Evolutionary conservation across 2,329 filamentous ascomycete genomes (phyloP), one percentile per base, ranked within the genome.

Genomic region (Pseudocercospora pini-densiflorae): DNA sequence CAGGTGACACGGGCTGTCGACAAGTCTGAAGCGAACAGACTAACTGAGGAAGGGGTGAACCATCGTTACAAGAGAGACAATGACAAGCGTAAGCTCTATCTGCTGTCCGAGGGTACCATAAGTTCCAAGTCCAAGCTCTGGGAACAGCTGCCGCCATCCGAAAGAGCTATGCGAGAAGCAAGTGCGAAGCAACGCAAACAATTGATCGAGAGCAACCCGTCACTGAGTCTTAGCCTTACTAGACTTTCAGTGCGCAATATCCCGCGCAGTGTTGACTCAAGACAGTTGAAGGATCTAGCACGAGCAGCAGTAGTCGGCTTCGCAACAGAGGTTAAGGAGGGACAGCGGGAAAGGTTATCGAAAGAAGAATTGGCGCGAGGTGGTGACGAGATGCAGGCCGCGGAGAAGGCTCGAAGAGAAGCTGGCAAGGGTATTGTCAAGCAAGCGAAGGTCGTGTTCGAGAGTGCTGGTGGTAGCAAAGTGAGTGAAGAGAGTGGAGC

Each of bases 381-480:
- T 59, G 91, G 91, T 10, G 89, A 92, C 33, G 89, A 91, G 58
- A 94, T 94, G 83, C 89, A 87, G 72, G 89, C 92, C 67, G 91
- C 92, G 2, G 95, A 99, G 76, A 88, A 87, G 58, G 85, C 89
- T 69, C 88, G 95, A 63, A 97, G 92, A 77, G 82, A 87, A 71
- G 93, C 94, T 79, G 91, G 92, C 62, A 95, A 94, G 77, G 93
- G 90, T 74, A 86, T 99, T 59, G 93, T 99, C 51, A 91, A 89
- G 74, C 95, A 99, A 81, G 91, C 94, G 63, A 99, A 97, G 84
- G 88, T 99, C 62, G 92, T 98, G 43, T 98, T 95, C 75, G 95
- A 99, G 82, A 92, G 90, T 63, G 87, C 87, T 40, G 89, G 95
- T 72, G 95, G 95, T 54, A 88, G 88, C 75, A 98, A 97, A 82